Evolutionary conservation across 2,329 filamentous ascomycete species (phyloP), one percentile per base, ranked within the genome.

Genomic region (Chaetoscypha palmicola): DNA sequence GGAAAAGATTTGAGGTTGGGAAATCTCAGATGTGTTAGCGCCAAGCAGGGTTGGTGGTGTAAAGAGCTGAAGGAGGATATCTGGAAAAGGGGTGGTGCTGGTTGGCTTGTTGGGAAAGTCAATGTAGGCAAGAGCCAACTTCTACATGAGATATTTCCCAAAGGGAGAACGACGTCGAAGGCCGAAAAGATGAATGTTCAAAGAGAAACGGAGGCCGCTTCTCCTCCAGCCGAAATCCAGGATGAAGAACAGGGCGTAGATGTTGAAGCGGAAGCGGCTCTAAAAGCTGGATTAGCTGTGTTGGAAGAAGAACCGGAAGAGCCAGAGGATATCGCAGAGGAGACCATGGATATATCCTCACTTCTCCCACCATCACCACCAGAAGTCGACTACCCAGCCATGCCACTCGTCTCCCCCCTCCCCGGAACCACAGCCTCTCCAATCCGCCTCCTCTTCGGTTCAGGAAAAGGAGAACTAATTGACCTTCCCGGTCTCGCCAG

Each of bases 21-120:
- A 0, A 96, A 95, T 57, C 71, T 97, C 9, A 74, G 77, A 50
- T 88, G 88, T 60, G 89, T 98, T 32, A 96, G 90, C 58, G 80
- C 91, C 8, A 85, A 85, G 59, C 74, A 86, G 46, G 76, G 77
- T 8, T 98, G 94, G 92, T 96, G 91, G 87, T 95, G 90, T 0
- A 84, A 77, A 53, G 72, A 84, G 38, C 68, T 98, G 43, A 95
- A 87, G 63, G 82, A 95, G 54, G 83, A 90, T 37, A 89, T 98
- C 36, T 90, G 81, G 74, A 68, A 80, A 33, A 77, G 86, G 38
- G 89, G 88, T 3, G 91, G 91, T 3, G 92, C 82, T 12, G 83
- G 86, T 12, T 98, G 92, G 91, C 82, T 98, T 72, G 85, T 98
- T 2, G 92, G 92, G n/a, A 97, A 95, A 64, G 88, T 89, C 50